These are phyloP conservation scores for Persicaria maculosa DNA, from an alignment of 148 eudicot genomes.

Conservation along the genomic window DNA sequence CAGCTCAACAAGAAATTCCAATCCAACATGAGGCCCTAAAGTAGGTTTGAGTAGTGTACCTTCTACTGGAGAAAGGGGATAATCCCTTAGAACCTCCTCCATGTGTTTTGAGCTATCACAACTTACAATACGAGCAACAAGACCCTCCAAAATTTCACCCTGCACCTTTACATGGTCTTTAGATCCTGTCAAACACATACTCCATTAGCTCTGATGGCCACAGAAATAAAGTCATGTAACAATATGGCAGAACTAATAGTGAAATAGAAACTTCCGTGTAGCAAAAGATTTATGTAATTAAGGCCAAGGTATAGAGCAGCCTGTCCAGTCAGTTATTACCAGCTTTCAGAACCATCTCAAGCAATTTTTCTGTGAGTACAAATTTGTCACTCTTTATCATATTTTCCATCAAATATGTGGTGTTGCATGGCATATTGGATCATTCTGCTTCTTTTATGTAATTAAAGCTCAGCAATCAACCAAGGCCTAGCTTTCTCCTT, in stretches of 20 bases:
- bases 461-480: not conserved
- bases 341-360: not conserved
- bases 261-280: not conserved
- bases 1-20: not conserved
- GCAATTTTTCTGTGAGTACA: not conserved
- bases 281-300: not conserved
- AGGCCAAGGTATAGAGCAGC: not conserved
- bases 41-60: conserved; percentile 33
- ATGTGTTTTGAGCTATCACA: conserved; percentile 67
- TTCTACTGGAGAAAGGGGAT: conserved; percentile 41
- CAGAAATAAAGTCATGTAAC: not conserved
- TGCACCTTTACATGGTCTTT: conserved; percentile 74
- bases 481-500: not conserved
- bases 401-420: not conserved
- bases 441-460: not conserved
- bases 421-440: not conserved
- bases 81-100: conserved; percentile 66
- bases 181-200: conserved; percentile 44
- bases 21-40: not conserved
- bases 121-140: conserved; percentile 91
- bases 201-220: not conserved
- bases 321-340: not conserved
- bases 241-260: not conserved
- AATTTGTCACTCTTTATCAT: not conserved
- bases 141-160: conserved; percentile 97